Base-by-base conservation (phyloP, 306 rosid genomes). In the Chamaecrista fasciculata region DNA sequence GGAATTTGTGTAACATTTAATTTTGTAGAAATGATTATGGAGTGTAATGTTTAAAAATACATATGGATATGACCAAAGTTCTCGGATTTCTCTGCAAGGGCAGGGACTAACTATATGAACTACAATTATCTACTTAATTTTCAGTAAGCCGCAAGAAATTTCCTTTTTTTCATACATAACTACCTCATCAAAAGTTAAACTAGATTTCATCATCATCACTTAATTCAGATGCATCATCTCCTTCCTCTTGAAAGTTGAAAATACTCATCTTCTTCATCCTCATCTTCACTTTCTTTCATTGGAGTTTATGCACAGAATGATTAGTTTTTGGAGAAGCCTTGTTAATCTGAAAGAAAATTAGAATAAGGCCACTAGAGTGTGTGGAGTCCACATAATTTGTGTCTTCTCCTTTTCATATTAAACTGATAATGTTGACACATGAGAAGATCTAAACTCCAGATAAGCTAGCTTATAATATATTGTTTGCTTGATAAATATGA, bases 121-220 rank as follows among this genome's bases (percentile, higher is more conserved):
- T 63, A n/a, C 44, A 69, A 53, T 20, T 14, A 56, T 25, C 71
- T 56, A 50, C 43, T 70, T 19, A 21, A 23, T 60, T 25, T 61
- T 34, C 23, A 8, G 40, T 19, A 61, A 58, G 58, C 52, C 55
- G 26, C 39, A 51, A 67, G 23, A 57, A 63, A 19, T 36, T 37
- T 8, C 10, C 20, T 67, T 16, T 44, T 14, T 16, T n/a, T 33
- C 6, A 49, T 28, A 44, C 24, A 69, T 64, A 66, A 74, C 74
- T 83, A 75, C 58, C 73, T 31, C 39, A 44, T 61, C 52, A 62
- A 34, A 68, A 71, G 31, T 29, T 46, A 28, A 50, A 46, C 82
- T 86, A 93, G 71, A 70, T 77, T 36, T 90, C 89, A 31, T 83
- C 84, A 34, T 90, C 97, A 26, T 88, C 84, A 40, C 96, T 93